Evolutionary conservation across 2,329 filamentous ascomycete species (phyloP), one percentile per base, ranked within the genome.

Genomic region (Hypoxylon rubiginosum): DNA sequence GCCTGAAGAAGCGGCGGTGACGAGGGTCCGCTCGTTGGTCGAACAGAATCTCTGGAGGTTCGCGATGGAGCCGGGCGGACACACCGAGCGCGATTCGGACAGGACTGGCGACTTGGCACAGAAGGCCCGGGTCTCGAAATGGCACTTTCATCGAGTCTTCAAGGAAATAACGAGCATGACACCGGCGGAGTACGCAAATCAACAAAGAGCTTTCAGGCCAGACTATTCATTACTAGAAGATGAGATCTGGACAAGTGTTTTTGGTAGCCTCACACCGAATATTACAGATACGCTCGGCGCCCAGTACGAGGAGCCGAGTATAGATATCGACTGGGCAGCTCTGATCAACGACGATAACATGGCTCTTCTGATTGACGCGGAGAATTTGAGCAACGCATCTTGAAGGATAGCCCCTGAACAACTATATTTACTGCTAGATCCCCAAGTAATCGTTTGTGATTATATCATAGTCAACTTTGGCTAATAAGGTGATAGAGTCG

Each of bases 71-170:
- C 60, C 48, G 5, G 32, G 34, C 43, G 60, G 17, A 26, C 48
- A 49, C 39, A 13, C 19, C 17, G 19, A 57, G 26, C 7, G 13
- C 19, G 39, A 53, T 49, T 39, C 60, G 2, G 60, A 63, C 2
- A 50, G 21, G 34, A 63, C 53, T 41, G 39, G 41, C 26, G 48
- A 58, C 4, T 15, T 63, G 32, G 60, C 60, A 13, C 60, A 58
- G 41, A 58, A 54, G 43, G 60, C 54, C 39, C 48, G 19, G 17
- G 60, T 63, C 36, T 63, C 60, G 2, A 63, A 63, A 53, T 63
- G 60, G 60, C 60, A 63, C 32, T 63, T 63, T 24, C 60, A 63
- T 45, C 53, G 60, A 19, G 13, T 63, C n/a, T 63, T 63, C 41
- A 63, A 63, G 21, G 54, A 58, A 39, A 53, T 58, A 43, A 63